Base-by-base conservation (phyloP, 2,329 filamentous ascomycete genomes). In the Helminthosporium solani region DNA sequence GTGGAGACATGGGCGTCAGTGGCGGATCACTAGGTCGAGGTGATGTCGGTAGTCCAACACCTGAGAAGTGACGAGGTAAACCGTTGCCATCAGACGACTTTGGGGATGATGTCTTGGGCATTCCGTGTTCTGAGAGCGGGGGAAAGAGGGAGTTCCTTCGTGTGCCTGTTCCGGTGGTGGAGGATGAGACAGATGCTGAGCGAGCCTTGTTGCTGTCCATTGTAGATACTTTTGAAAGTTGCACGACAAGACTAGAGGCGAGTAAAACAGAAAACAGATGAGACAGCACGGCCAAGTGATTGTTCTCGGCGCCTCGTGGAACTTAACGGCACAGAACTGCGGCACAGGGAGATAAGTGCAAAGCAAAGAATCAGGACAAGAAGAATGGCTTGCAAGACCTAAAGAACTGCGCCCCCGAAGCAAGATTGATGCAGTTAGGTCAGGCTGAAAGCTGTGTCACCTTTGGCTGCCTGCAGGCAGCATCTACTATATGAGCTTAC, bases 21-120 rank as follows among this genome's bases (percentile, higher is more conserved):
- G n/a, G n/a, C 23, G 45, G 46, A 30, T 45, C 46, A 15, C 50
- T 53, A 30, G 64, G 62, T 28, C 52, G 44, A 9, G 55, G 37
- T 33, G 52, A 55, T 42, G 50, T 40, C 36, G 57, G 54, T 21
- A 52, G 50, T 3, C 49, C 44, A n/a, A 57, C 46, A 19, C 53
- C 49, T 40, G 58, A 60, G 49, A 64, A 67, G 16, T 62, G 63
- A 55, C 65, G 61, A 40, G 61, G 58, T 40, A 53, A 54, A 23
- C 54, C 37, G 33, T 49, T 50, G 34, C 50, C 43, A 44, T 60
- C 57, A 27, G 61, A 57, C 18, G 63, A 64, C 34, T 55, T 48
- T 37, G 58, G 56, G 30, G 56, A 51, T 38, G 63, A 63, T 36
- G 56, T 48, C 42, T 66, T 68, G 11, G 66, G 66, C 59, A 70